Percentiles rank a stretch among this genome's conserved stretches.
Evolutionary conservation across 176 grass and related monocot species (phyloP).

Genomic region (Cenchrus americanus): DNA sequence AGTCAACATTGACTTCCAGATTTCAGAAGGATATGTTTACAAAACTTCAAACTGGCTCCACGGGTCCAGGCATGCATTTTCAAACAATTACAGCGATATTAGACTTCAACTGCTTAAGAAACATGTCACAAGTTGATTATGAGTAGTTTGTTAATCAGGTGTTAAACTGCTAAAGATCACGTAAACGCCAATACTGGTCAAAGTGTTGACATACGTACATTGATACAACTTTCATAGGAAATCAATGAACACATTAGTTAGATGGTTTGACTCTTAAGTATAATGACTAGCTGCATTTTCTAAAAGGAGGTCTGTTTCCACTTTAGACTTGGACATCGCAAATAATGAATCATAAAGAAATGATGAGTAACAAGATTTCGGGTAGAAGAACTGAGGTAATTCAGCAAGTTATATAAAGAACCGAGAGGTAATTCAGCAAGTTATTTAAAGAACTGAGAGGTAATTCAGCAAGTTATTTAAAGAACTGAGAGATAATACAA

Average conservation of each 20-base stretch:
- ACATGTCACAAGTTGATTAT: neutral
- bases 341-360: neutral
- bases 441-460: neutral
- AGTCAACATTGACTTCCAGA: neutral
- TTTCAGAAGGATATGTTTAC: neutral
- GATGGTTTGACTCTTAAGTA: neutral
- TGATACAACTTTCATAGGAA: neutral
- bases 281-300: neutral
- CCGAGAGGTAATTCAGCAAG: neutral
- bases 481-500: neutral
- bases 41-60: neutral
- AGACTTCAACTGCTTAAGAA: constrained; percentile 20
- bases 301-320: neutral
- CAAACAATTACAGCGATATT: constrained; percentile 27
- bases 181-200: neutral
- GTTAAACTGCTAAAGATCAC: constrained; percentile 11
- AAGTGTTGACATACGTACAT: neutral
- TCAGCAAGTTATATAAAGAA: neutral
- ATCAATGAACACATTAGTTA: neutral
- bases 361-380: neutral
- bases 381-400: neutral
- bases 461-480: neutral
- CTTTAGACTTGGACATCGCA: neutral
- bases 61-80: neutral
- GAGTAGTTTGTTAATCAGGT: constrained; percentile 6